These are phyloP conservation scores for Hypsizygus marmoreus DNA, from an alignment of 768 basidiomycete genomes.

Conservation along the genomic window DNA sequence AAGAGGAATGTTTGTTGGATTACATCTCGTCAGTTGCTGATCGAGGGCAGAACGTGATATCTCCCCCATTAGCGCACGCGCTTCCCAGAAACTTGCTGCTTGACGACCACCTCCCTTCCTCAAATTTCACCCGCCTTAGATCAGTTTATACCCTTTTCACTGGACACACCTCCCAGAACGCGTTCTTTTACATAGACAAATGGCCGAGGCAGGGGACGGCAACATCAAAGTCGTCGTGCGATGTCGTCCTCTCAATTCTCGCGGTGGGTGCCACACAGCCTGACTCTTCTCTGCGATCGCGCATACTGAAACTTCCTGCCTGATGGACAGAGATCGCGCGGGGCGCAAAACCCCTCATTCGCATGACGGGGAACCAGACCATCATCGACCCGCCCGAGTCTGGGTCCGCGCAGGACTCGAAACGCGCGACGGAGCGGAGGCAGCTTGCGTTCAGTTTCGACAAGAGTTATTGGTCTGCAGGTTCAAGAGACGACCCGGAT, in stretches of 20 bases:
- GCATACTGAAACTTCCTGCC: not conserved
- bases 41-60: too few relatives aligned
- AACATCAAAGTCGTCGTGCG: conserved; percentile 94
- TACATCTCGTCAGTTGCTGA: too few relatives aligned
- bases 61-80: too few relatives aligned
- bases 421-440: conserved; percentile 89
- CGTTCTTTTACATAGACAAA: conserved; percentile 13
- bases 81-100: too few relatives aligned
- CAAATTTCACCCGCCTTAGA: too few relatives aligned
- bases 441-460: conserved; percentile 92
- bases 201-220: conserved; percentile 81
- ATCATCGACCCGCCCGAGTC: conserved; percentile 87
- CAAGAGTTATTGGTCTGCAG: conserved; percentile 97
- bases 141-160: conserved; percentile 12
- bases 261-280: conserved; percentile 58
- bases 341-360: conserved; percentile 91
- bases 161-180: conserved; percentile 8
- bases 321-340: conserved; percentile 74
- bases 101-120: conserved; percentile 16
- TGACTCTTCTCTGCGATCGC: not conserved
- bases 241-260: conserved; percentile 94
- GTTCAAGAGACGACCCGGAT: conserved; percentile 81
- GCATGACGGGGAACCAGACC: conserved; percentile 94
- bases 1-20: too few relatives aligned
- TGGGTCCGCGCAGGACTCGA: conserved; percentile 66